These are phyloP conservation scores for Saccharomycopsis oosterbeekiorum DNA, from an alignment of 805 yeast genomes.

Conservation along the genomic window DNA sequence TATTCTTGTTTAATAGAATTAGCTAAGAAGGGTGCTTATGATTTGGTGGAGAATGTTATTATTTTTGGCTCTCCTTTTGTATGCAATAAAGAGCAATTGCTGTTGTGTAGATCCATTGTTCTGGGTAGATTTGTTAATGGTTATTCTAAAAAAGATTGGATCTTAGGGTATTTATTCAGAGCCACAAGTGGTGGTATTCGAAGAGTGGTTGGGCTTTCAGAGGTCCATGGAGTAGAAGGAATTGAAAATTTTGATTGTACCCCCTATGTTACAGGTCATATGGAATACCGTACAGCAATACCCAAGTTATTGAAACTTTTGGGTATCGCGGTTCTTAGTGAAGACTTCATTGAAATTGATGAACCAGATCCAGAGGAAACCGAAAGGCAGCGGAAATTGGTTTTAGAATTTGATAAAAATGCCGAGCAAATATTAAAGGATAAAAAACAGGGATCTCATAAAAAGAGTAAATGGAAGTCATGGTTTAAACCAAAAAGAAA, in stretches of 20 bases:
- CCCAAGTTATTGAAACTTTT: conserved; percentile 63
- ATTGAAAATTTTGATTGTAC: conserved; percentile 86
- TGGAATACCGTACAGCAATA: conserved; percentile 93
- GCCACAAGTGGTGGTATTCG: conserved; percentile 93
- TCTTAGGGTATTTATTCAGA: conserved; percentile 84
- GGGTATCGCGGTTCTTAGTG: conserved; percentile 77
- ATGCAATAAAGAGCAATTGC: conserved; percentile 64
- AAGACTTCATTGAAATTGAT: conserved; percentile 90
- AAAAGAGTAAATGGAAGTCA: conserved; percentile 32
- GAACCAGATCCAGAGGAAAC: conserved; percentile 87
- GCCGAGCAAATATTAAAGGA: conserved; percentile 46
- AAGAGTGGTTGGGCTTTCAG: conserved; percentile 83
- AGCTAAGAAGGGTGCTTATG: conserved; percentile 77
- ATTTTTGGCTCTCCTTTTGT: conserved; percentile 86
- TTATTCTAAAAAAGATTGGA: conserved; percentile 89
- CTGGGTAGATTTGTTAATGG: conserved; percentile 88
- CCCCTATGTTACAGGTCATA: conserved; percentile 82
- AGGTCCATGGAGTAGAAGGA: conserved; percentile 51
- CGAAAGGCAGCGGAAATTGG: conserved; percentile 72
- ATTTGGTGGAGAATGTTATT: conserved; percentile 80
- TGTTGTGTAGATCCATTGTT: conserved; percentile 73
- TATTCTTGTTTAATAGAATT: conserved; percentile 83
- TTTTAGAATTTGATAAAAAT: conserved; percentile 81
- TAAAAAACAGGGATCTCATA: conserved; percentile 27
- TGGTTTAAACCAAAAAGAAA: conserved; percentile 44